Conservation (phyloP, 176 grass and related monocot genomes). For the Eremochloa ophiuroides region DNA sequence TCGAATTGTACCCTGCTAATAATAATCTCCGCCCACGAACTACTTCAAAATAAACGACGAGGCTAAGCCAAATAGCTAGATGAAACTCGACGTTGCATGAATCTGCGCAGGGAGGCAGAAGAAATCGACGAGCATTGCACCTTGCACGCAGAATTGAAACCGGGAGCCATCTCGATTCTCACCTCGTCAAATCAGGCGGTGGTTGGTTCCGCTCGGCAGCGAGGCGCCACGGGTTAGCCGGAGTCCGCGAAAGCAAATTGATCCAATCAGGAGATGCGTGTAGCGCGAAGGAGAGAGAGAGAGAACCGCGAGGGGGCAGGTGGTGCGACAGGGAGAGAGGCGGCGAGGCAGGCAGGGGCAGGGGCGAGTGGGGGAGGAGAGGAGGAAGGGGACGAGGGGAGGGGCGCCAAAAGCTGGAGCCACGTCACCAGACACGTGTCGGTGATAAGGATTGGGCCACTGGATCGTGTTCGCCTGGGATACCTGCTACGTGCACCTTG, state of each 20-base stretch:
- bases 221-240: neutral
- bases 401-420: conserved; percentile 48
- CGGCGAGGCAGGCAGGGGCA: neutral
- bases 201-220: neutral
- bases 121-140: conserved; percentile 39
- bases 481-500: neutral
- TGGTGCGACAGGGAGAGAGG: neutral
- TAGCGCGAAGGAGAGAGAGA: neutral
- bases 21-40: neutral
- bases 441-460: conserved; percentile 52
- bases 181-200: conserved; percentile 12
- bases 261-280: neutral
- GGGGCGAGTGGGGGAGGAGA: neutral
- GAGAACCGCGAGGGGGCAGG: neutral
- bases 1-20: neutral
- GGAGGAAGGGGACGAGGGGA: neutral
- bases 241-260: neutral
- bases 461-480: conserved; percentile 6
- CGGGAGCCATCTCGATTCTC: neutral
- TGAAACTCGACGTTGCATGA: neutral
- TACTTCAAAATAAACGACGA: neutral
- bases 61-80: neutral
- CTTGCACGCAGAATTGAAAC: neutral
- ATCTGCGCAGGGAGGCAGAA: neutral
- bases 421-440: conserved; percentile 87